Base-by-base conservation (phyloP, 2,329 filamentous ascomycete species). In the Stagonosporopsis cucurbitacearum region DNA sequence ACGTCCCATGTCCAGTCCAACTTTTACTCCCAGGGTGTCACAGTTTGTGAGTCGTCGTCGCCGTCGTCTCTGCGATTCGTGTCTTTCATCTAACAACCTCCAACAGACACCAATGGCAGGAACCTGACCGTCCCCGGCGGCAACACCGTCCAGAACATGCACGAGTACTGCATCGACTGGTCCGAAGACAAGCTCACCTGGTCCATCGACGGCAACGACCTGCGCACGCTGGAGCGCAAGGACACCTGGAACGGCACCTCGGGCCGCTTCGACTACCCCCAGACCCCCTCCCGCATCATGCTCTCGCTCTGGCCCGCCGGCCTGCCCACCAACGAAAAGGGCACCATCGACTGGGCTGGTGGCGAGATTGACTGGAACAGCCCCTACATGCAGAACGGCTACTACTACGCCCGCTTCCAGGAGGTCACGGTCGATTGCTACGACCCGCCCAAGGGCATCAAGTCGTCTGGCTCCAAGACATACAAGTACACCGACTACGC, bases 261-360 rank as follows among this genome's bases (percentile, higher is more conserved):
- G 54, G 89, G 93, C 77, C 87, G 88, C 76, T 99, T 88, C 83
- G 82, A 89, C 68, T 99, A 85, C 81, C 95, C 95, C 6, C 95
- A 98, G 79, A 96, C 93, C 0, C 95, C 95, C 4, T 80, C 93
- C 15, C 91, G 94, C 66, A 85, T 99, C 48, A 92, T 97, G 81
- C 84, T 99, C 46, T 98, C 95, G 15, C 87, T 99, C 70, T 99
- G 95, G 95, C 95, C 95, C 36, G 95, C 91, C 69, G 95, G 95
- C 72, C 85, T 90, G 42, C 78, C 86, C 9, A 83, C 82, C 71
- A 97, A 97, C 75, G 89, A 85, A 36, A 73, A 90, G 74, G 95
- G 95, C 52, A 98, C 95, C 30, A 85, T 96, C 63, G 82, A 88
- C 50, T 99, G 95, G 95, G 91, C 94, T 17, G 95, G 95, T 71